Evolutionary conservation across 345 rosid species (phyloP).

Genomic region (Sonneratia caseolaris): DNA sequence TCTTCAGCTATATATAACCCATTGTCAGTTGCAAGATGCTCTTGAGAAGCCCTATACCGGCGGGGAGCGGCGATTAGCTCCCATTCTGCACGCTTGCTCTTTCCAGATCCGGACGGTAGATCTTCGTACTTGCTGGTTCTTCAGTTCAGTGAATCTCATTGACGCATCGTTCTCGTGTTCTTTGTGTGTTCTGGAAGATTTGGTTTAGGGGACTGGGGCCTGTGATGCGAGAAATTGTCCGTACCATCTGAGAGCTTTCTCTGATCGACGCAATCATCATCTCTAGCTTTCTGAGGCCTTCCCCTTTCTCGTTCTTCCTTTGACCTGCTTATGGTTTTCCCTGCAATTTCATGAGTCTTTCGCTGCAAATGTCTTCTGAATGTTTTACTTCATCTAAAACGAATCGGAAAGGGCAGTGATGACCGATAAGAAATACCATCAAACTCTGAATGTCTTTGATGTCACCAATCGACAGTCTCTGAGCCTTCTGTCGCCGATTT

Average conservation of each 20-base stretch:
- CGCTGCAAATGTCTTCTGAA: background rate
- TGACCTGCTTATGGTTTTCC: too few relatives aligned
- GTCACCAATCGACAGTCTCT: background rate
- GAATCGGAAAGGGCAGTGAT: slow-evolving; percentile 24
- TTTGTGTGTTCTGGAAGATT: background rate
- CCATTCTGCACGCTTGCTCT: too few relatives aligned
- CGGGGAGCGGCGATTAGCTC: too few relatives aligned
- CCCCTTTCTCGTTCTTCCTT: background rate
- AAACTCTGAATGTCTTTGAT: slow-evolving; percentile 39
- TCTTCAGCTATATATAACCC: background rate
- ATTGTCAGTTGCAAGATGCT: background rate
- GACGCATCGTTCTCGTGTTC: background rate
- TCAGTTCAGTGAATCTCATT: background rate
- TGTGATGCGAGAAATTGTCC: slow-evolving; percentile 44
- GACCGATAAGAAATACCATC: slow-evolving; percentile 37
- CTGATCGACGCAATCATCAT: slow-evolving; percentile 26
- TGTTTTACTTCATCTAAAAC: background rate
- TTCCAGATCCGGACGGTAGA: too few relatives aligned
- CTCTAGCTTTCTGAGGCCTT: slow-evolving; percentile 25
- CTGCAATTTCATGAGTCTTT: too few relatives aligned
- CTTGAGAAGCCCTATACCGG: background rate
- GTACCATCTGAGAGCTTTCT: slow-evolving; percentile 49
- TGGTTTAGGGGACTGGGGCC: slow-evolving; percentile 9
- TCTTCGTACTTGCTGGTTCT: too few relatives aligned
- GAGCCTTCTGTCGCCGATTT: slow-evolving; percentile 16